These are phyloP conservation scores for Phylloporus rhodoxanthus DNA, from an alignment of 768 basidiomycete species.

Conservation along the genomic window DNA sequence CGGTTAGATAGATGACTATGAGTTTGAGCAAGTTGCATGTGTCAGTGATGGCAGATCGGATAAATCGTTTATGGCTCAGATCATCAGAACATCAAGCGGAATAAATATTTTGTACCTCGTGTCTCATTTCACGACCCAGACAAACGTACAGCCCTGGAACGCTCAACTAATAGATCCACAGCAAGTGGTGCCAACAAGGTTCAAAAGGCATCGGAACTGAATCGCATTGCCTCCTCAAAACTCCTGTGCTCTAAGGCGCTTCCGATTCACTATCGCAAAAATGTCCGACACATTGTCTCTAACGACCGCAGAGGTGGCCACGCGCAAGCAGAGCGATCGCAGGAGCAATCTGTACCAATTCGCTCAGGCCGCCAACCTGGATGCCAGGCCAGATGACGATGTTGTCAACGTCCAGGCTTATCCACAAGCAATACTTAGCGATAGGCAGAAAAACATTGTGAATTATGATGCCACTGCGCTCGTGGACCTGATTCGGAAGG, in stretches of 20 bases:
- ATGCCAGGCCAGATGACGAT: slow-evolving; percentile 1
- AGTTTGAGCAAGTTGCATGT: slow-evolving; percentile 39
- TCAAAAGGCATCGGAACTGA: slow-evolving; percentile 3
- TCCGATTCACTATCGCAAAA: background rate
- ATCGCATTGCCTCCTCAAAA: slow-evolving; percentile 1
- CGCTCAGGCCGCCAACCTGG: background rate
- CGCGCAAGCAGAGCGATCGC: slow-evolving; percentile 24
- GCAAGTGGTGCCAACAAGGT: slow-evolving; percentile 1
- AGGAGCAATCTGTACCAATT: slow-evolving; percentile 12
- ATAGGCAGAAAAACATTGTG: slow-evolving; percentile 24
- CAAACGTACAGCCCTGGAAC: background rate
- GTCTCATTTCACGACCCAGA: background rate
- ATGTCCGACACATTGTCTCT: slow-evolving; percentile 7
- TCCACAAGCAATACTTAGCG: slow-evolving; percentile 24
- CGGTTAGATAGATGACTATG: slow-evolving; percentile 62
- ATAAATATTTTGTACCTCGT: background rate
- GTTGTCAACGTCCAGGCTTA: slow-evolving; percentile 21
- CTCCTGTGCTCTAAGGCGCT: slow-evolving; percentile 2
- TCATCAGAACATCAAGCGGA: background rate
- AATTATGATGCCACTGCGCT: slow-evolving; percentile 28
- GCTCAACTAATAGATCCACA: slow-evolving; percentile 3
- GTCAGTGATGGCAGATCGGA: slow-evolving; percentile 22
- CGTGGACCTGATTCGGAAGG: slow-evolving; percentile 17
- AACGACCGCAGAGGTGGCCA: slow-evolving; percentile 9
- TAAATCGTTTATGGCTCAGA: background rate